Evolutionary conservation across 1,284 basidiomycete species (phyloP).

Genomic region (Leccinum cinnamomeum): DNA sequence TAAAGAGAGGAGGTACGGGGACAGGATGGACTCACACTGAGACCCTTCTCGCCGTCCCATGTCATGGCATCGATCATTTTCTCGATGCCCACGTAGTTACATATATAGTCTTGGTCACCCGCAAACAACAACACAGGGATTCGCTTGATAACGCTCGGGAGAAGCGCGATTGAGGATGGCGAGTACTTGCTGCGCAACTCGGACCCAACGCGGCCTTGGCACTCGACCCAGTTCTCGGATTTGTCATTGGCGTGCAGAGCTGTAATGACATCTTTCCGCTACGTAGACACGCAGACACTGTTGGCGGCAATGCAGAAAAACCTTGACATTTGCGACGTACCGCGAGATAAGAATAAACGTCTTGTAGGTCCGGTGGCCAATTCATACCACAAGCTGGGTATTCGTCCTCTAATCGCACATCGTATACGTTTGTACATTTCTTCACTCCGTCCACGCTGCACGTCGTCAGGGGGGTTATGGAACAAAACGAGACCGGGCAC

Average conservation of each 20-base stretch:
- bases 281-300: conserved; percentile 7
- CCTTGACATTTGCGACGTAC: conserved; percentile 46
- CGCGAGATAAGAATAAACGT: conserved; percentile 78
- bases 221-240: conserved; percentile 88
- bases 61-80: conserved; percentile 78
- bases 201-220: conserved; percentile 65
- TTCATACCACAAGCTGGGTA: conserved; percentile 96
- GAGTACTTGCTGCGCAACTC: conserved; percentile 61
- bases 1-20: conserved; percentile 2
- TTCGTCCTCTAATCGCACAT: conserved; percentile 84
- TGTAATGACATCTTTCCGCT: conserved; percentile 78
- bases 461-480: conserved; percentile 1
- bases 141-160: conserved; percentile 78
- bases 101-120: conserved; percentile 95
- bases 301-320: background rate
- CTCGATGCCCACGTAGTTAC: conserved; percentile 92
- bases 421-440: conserved; percentile 95
- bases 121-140: conserved; percentile 91
- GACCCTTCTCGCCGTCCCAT: conserved; percentile 86
- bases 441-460: conserved; percentile 66
- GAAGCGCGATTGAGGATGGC: conserved; percentile 71
- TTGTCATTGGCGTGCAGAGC: conserved; percentile 85
- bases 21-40: conserved; percentile 61
- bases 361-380: conserved; percentile 90
- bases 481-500: conserved; percentile 27